Conservation (phyloP, 2,329 filamentous ascomycete genomes). For the Colletotrichum spinosum region DNA sequence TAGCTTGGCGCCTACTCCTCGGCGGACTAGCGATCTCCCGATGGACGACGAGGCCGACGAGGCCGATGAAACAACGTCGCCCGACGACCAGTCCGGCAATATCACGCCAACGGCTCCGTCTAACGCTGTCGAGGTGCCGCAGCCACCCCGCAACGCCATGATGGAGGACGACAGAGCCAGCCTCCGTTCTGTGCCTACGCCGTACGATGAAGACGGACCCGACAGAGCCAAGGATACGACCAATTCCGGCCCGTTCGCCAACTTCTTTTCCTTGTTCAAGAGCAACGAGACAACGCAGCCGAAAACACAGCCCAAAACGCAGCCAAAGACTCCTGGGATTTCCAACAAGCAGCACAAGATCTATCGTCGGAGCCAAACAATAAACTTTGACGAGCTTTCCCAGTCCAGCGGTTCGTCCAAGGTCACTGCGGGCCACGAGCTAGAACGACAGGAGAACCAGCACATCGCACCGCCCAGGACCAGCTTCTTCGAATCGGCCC, state of each 20-base stretch:
- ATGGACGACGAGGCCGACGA: conserved; percentile 6
- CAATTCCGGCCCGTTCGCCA: conserved; percentile 66
- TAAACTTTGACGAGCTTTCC: conserved; percentile 59
- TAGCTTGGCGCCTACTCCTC: conserved; percentile 62
- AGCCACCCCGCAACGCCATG: conserved; percentile 74
- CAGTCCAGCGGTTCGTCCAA: conserved; percentile 48
- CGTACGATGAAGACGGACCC: conserved; percentile 44
- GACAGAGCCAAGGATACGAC: conserved; percentile 32
- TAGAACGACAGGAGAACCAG: conserved; percentile 55
- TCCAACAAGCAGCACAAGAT: conserved; percentile 75
- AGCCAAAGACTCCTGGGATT: conserved; percentile 57
- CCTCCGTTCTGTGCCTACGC: conserved; percentile 58
- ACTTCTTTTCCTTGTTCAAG: conserved; percentile 81
- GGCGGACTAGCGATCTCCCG: conserved; percentile 58
- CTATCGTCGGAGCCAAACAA: conserved; percentile 82
- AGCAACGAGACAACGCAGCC: conserved; percentile 56
- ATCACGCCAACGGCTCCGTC: conserved; percentile 41
- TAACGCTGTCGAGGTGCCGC: conserved; percentile 72
- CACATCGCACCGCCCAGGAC: conserved; percentile 85
- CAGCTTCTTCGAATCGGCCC: conserved; percentile 94
- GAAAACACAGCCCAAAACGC: too few species aligned
- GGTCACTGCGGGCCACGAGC: conserved; percentile 64
- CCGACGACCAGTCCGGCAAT: conserved; percentile 32
- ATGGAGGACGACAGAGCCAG: conserved; percentile 74
- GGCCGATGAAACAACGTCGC: conserved; percentile 38